phyloP scores from a whole-genome alignment of 352 stramenopile genomes.

The Globisporangium sylvaticum region DNA sequence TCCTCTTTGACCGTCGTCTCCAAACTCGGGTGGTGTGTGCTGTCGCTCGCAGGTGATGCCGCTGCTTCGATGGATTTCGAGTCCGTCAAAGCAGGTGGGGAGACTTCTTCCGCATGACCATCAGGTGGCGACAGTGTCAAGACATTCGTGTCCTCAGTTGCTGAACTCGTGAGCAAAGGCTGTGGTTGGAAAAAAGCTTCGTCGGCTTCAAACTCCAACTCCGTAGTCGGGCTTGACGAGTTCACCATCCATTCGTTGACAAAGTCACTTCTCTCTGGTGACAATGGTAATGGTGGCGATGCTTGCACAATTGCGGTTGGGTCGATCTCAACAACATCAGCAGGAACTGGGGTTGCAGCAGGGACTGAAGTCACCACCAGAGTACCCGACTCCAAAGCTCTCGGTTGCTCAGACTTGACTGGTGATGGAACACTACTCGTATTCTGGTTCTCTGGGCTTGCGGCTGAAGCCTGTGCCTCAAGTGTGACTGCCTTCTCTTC shows the following conservation, averaged over 20 bases:
- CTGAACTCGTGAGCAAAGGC: neutral
- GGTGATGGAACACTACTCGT: neutral
- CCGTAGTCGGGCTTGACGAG: neutral
- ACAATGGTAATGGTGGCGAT: neutral
- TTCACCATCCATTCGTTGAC: neutral
- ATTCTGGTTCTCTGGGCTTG: neutral
- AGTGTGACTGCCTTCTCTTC: neutral
- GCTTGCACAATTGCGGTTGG: neutral
- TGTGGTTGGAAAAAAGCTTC: neutral
- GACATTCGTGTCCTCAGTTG: neutral
- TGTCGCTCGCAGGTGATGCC: neutral
- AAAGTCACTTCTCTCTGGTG: neutral
- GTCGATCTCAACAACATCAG: neutral
- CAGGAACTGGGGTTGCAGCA: neutral
- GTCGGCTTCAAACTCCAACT: slow-evolving; percentile 3
- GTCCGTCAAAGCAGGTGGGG: neutral
- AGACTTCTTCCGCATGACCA: neutral
- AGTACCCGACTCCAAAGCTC: neutral
- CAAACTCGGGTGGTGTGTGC: neutral
- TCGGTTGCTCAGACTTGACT: neutral
- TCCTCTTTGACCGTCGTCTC: neutral
- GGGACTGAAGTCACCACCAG: neutral
- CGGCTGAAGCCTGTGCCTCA: neutral
- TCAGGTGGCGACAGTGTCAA: neutral
- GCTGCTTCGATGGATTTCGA: neutral